These are phyloP conservation scores for Stygiomarasmius scandens DNA, from an alignment of 1,284 basidiomycete genomes.

Conservation along the genomic window DNA sequence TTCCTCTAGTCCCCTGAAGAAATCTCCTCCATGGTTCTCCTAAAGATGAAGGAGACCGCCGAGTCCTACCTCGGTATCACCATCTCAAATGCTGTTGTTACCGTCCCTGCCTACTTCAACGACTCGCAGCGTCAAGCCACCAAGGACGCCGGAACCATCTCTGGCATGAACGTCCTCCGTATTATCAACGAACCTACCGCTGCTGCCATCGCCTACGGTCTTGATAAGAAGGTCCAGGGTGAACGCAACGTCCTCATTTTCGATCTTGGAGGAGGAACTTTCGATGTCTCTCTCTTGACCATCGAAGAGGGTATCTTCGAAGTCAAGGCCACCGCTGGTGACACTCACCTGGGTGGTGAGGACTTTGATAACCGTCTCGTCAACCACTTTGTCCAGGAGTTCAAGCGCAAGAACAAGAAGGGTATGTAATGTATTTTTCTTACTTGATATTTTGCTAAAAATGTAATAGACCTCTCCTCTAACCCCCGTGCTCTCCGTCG, in stretches of 20 bases:
- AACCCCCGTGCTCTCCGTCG: conserved; percentile 97
- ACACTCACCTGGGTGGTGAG: conserved; percentile 86
- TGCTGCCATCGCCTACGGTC: conserved; percentile 66
- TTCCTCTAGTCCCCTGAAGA: conserved; percentile 71
- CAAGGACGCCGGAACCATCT: conserved; percentile 78
- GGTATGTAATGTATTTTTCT: conserved; percentile 9
- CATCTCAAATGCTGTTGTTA: conserved; percentile 53
- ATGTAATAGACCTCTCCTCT: conserved; percentile 71
- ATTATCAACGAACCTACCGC: conserved; percentile 74
- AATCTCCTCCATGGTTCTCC: conserved; percentile 82
- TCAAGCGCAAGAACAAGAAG: conserved; percentile 24
- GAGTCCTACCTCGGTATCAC: conserved; percentile 74
- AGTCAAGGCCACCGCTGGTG: conserved; percentile 79
- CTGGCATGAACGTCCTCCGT: conserved; percentile 73
- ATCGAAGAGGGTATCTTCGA: conserved; percentile 82
- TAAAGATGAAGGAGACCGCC: conserved; percentile 87
- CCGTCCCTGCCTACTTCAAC: conserved; percentile 64
- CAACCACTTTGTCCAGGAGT: conserved; percentile 50
- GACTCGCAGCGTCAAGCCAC: conserved; percentile 81
- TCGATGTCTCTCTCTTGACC: conserved; percentile 78
- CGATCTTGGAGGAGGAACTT: conserved; percentile 87
- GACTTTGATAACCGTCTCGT: conserved; percentile 93
- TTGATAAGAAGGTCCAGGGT: conserved; percentile 68
- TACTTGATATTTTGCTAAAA: not conserved
- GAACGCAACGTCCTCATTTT: conserved; percentile 85